Base-by-base conservation (phyloP, 306 rosid genomes). In the Cucurbita pepo region DNA sequence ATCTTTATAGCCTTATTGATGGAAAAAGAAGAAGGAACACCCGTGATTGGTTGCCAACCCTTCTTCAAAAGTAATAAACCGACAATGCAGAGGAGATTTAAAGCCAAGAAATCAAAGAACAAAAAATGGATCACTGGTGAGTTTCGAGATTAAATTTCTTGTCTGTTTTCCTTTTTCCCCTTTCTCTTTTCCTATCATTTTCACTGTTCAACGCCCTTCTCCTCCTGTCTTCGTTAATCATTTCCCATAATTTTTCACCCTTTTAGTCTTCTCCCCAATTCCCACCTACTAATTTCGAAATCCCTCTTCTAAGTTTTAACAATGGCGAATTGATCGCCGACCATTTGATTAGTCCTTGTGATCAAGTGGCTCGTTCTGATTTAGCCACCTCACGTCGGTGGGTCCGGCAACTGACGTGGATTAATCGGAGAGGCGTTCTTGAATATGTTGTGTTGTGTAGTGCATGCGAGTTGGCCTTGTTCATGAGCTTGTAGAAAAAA, bases 241-340 rank as follows among this genome's bases (percentile, higher is more conserved):
- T 71, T 71, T 51, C 61, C 74, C 47, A 36, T 50, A 52, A 45
- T 18, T 64, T 62, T 15, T 38, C 5, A 19, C 18, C 8, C 60
- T 34, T 15, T 36, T 51, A 22, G 74, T 70, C 74, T 70, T 69
- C 73, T 69, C 47, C 73, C 6, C 69, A 37, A 60, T 15, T 52
- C 74, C 74, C 30, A 16, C 53, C 74, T 52, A 70, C 74, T 25
- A 70, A 48, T 36, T 70, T 70, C 44, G 16, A 70, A 45, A 38
- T 10, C 69, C 16, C 18, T 59, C 65, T 3, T 6, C 43, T 30
- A 18, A 14, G n/a, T 45, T 2, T 50, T 50, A 5, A 0, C 36
- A 45, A 21, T 66, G 53, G 19, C 10, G 2, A 48, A 13, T 48
- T 25, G 2, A 25, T 25, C 25, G 25, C 25, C 25, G 25, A 25